These are phyloP conservation scores for Mucor piriformis DNA, from an alignment of 371 early-diverging fungal species.

Conservation along the genomic window DNA sequence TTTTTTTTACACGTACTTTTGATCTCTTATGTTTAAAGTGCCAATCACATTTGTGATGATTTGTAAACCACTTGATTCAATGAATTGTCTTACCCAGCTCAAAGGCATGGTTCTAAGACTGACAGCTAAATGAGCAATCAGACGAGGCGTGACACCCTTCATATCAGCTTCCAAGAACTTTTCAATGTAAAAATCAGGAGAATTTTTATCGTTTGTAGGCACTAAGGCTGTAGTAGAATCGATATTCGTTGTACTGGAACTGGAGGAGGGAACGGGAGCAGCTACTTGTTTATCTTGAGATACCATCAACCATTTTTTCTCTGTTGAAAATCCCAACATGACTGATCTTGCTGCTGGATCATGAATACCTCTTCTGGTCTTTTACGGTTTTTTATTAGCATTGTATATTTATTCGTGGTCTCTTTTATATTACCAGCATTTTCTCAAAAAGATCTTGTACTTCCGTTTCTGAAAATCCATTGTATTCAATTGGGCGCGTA, in stretches of 20 bases:
- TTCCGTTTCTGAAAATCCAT: conserved; percentile 27
- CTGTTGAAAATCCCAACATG: conserved; percentile 48
- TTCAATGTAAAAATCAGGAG: conserved; percentile 70
- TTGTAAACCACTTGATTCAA: conserved; percentile 71
- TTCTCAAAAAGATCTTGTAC: conserved; percentile 53
- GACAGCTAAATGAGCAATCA: conserved; percentile 65
- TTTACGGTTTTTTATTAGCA: background rate
- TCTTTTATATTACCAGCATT: conserved; percentile 44
- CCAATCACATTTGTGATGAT: conserved; percentile 69
- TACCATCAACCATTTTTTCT: conserved; percentile 57
- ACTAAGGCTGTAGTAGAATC: conserved; percentile 18
- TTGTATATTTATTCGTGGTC: background rate
- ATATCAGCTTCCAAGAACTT: conserved; percentile 63
- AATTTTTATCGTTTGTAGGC: conserved; percentile 47
- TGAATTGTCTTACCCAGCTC: conserved; percentile 69
- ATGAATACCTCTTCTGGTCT: conserved; percentile 54
- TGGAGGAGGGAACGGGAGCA: conserved; percentile 18
- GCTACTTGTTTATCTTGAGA: conserved; percentile 51
- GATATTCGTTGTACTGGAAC: conserved; percentile 7
- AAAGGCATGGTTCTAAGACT: conserved; percentile 77
- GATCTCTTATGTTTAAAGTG: conserved; percentile 51
- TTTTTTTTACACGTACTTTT: conserved; percentile 36
- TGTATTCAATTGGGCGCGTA: conserved; percentile 20
- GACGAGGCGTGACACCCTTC: conserved; percentile 58
- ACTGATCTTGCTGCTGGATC: conserved; percentile 38